Percentiles rank a stretch among this genome's conserved stretches.
Evolutionary conservation across 2,329 filamentous ascomycete genomes (phyloP).

Genomic region (Alternaria viburni): DNA sequence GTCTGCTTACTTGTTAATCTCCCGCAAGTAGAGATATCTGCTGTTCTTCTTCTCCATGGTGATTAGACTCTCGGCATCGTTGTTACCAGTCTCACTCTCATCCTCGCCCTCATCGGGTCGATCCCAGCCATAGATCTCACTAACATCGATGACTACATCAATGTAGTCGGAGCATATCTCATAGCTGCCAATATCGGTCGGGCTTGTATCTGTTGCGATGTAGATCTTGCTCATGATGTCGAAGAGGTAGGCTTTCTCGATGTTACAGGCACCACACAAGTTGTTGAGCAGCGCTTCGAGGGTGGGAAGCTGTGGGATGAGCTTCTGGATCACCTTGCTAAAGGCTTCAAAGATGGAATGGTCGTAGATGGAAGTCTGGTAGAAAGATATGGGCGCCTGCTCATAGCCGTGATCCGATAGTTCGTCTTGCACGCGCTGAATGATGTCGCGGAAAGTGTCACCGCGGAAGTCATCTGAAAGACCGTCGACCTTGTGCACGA

Average conservation of each 20-base stretch:
- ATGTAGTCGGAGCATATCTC: conserved; percentile 99
- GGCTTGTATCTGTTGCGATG: conserved; percentile 92
- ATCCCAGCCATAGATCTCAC: conserved; percentile 88
- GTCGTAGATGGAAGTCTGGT: conserved; percentile 97
- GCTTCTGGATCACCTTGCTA: conserved; percentile 96
- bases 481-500: conserved; percentile 99
- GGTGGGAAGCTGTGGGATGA: conserved; percentile 90
- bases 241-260: conserved; percentile 98
- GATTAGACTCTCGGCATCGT: conserved; percentile 67
- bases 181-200: conserved; percentile 93
- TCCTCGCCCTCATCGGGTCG: conserved; percentile 45
- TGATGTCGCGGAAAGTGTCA: conserved; percentile 95
- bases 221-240: conserved; percentile 99
- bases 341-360: conserved; percentile 99
- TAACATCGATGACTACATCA: conserved; percentile 96
- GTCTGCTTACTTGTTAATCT: conserved; percentile 67
- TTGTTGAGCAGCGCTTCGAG: conserved; percentile 94
- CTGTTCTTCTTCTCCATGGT: conserved; percentile 65
- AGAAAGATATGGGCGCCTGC: conserved; percentile 91
- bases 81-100: conserved; percentile 52
- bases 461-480: conserved; percentile 95
- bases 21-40: conserved; percentile 68
- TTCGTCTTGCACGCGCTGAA: conserved; percentile 95
- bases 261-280: conserved; percentile 88
- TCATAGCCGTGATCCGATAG: conserved; percentile 91